Evolutionary conservation across 2,329 filamentous ascomycete genomes (phyloP), one percentile per base, ranked within the genome.

Genomic region (Cordyceps pruinosa): DNA sequence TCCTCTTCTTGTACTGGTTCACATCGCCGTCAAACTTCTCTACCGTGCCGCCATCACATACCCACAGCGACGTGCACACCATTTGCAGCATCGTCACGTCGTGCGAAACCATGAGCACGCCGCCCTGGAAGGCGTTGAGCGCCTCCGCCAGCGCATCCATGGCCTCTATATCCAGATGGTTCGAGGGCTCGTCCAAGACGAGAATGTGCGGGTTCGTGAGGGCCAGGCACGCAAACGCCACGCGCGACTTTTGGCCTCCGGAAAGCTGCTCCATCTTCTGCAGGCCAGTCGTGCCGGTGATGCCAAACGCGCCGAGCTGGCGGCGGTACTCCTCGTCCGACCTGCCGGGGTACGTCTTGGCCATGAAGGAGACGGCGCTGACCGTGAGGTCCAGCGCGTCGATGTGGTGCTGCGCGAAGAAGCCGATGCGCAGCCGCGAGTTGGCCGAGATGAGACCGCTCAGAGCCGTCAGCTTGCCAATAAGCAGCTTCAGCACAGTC

Each of bases 11-110:
- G 78, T 99, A 99, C 61, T 89, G 86, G 74, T 96, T 89, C 53
- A 99, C 92, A 66, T 95, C 92, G 34, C 94, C 94, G 60, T 88
- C 85, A 75, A 99, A 99, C 76, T 97, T 92, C 81, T 96, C 90
- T 21, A 99, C 92, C 1, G 87, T 94, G 10, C 94, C 94, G 59
- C 87, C 80, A 71, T 99, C 94, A 69, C 94, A 99, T 61, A 99
- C 93, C 94, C 94, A 99, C 68, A 99, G 75, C 69, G 87, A 94
- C 51, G 80, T 94, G 74, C 94, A 99, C 37, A 99, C 94, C 54
- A 89, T 96, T 77, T 96, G 91, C 72, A 99, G 73, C 90, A 99
- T 97, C 1, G 94, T 97, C 55, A 99, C 94, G 70, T 99, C 94
- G 87, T 99, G 94, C 68, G 89, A 96, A 58, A 99, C 94, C 91